Evolutionary conservation across 345 rosid genomes (phyloP).

Genomic region (Euphorbia lathyris): DNA sequence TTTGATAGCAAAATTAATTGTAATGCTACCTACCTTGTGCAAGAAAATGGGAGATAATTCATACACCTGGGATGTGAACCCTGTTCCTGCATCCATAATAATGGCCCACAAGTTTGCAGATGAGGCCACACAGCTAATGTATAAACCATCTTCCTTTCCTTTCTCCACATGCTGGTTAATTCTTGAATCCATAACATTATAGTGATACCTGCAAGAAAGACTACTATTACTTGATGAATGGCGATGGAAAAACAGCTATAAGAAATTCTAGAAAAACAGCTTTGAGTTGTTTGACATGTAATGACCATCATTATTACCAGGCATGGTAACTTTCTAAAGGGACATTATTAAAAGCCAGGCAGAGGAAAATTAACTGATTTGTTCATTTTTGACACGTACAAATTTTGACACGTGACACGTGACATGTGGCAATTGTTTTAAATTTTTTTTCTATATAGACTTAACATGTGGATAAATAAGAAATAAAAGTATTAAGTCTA

Average conservation of each 20-base stretch:
- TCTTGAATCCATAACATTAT: constrained; percentile 23
- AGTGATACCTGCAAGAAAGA: constrained; percentile 22
- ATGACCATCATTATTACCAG: neutral
- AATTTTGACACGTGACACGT: no score
- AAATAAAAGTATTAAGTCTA: no score
- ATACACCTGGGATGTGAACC: constrained; percentile 24
- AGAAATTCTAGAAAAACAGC: neutral
- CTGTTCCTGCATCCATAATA: constrained; percentile 27
- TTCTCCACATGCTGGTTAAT: constrained; percentile 23
- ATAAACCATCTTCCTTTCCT: constrained; percentile 27
- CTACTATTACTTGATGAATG: neutral
- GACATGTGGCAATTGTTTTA: no score
- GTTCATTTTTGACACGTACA: no score
- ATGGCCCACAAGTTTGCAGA: constrained; percentile 26
- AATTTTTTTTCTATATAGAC: no score
- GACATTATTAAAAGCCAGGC: neutral
- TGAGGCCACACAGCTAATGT: constrained; percentile 25
- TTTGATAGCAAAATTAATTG: neutral
- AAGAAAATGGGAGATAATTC: constrained; percentile 24
- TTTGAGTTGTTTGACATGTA: no score
- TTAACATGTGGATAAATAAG: no score
- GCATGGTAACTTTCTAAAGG: neutral
- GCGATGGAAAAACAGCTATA: neutral
- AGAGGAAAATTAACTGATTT: neutral
- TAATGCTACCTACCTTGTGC: constrained; percentile 18